Evolutionary conservation across 495 filamentous ascomycete genomes (phyloP).

Genomic region (Hyaloscypha hepaticicola): DNA sequence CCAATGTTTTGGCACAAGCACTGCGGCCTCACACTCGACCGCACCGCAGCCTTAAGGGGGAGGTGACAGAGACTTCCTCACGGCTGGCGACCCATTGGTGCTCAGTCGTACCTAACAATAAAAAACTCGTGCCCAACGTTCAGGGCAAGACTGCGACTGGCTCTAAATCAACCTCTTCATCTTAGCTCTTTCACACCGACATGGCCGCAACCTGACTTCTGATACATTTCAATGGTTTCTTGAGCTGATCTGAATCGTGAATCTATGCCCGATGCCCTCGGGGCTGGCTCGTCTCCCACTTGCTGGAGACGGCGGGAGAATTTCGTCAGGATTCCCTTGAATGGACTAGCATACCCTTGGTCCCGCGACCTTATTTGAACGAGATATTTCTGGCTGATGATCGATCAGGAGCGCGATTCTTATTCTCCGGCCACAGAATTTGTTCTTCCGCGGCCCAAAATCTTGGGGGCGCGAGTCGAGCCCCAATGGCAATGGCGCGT

Average conservation of each 20-base stretch:
- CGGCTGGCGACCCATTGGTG: background rate
- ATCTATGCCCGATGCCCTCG: background rate
- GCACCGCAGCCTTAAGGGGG: constrained; percentile 1
- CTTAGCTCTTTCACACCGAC: background rate
- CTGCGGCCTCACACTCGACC: constrained; percentile 19
- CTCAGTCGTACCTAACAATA: background rate
- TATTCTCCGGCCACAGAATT: constrained; percentile 1
- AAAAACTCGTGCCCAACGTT: background rate
- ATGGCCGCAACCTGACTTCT: background rate
- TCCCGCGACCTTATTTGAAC: constrained; percentile 26
- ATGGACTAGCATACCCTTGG: constrained; percentile 15
- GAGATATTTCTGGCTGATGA: constrained; percentile 1
- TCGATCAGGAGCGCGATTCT: background rate
- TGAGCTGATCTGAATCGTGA: background rate
- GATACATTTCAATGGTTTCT: background rate
- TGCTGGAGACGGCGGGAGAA: constrained; percentile 29
- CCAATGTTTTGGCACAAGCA: constrained; percentile 8
- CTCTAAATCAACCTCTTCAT: background rate
- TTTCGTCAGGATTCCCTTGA: constrained; percentile 26
- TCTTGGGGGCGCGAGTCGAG: constrained; percentile 3
- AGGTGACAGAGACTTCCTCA: constrained; percentile 4
- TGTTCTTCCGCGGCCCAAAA: background rate
- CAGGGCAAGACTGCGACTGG: constrained; percentile 8
- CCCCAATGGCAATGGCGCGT: constrained; percentile 13
- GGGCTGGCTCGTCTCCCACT: constrained; percentile 29